Conservation (phyloP, 2,329 filamentous ascomycete species). For the Nemania sp. region DNA sequence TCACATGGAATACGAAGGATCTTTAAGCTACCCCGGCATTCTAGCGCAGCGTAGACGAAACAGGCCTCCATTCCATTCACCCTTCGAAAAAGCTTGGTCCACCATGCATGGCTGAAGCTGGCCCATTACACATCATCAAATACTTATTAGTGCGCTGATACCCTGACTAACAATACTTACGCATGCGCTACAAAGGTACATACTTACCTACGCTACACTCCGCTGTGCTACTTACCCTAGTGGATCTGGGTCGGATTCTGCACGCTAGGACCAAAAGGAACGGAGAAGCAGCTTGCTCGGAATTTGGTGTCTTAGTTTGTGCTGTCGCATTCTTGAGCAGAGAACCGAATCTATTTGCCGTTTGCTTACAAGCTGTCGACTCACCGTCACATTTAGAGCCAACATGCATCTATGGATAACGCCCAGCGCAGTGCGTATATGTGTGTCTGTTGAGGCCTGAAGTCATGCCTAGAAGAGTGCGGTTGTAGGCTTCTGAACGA, state of each 20-base stretch:
- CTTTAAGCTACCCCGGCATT: too few species aligned
- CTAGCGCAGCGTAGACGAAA: too few species aligned
- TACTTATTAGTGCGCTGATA: neutral
- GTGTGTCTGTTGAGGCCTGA: neutral
- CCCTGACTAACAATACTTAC: neutral
- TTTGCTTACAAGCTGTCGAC: neutral
- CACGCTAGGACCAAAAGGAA: conserved; percentile 13
- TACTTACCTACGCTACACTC: too few species aligned
- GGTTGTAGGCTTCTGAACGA: too few species aligned
- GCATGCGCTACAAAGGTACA: conserved; percentile 7
- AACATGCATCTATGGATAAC: neutral
- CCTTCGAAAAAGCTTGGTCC: conserved; percentile 12
- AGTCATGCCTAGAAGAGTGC: too few species aligned
- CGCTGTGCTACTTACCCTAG: too few species aligned
- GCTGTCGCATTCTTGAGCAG: conserved; percentile 17
- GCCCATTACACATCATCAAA: conserved; percentile 13
- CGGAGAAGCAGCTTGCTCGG: conserved; percentile 9
- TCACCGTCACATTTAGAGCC: neutral
- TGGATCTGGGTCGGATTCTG: conserved; percentile 3
- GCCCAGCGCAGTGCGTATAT: neutral
- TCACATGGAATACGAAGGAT: too few species aligned
- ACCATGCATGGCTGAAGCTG: conserved; percentile 14
- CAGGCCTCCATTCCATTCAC: conserved; percentile 11
- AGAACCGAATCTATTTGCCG: neutral
- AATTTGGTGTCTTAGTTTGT: conserved; percentile 17